Evolutionary conservation across 495 filamentous ascomycete species (phyloP), one percentile per base, ranked within the genome.

Genomic region (Hypoxylon rickii): DNA sequence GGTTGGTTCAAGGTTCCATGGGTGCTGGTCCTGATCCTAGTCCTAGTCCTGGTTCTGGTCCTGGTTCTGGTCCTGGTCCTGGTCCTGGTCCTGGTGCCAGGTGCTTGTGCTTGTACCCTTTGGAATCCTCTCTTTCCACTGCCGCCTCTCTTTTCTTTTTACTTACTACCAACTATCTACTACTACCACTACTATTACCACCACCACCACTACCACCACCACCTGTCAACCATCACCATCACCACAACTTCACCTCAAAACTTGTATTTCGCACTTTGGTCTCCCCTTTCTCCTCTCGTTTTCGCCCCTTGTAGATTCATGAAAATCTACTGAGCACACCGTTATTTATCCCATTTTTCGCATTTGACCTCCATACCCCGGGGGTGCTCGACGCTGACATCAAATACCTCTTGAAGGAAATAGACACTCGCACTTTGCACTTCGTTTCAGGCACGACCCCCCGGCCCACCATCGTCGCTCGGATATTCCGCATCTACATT

Each of bases 111-210:
- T 37, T 31, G 40, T 33, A 39, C 39, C 16, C 37, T 34, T n/a
- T 62, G 46, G 44, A 52, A 52, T 59, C 61, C 45, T 50, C 58
- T 51, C 48, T 50, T 64, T 53, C 63, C 56, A 55, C 37, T 62
- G 51, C 51, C 51, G 47, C 49, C 54, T 53, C 44, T 55, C 37
- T 50, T 36, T n/a, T 29, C 24, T 29, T 10, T 29, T 10, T 29
- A 10, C 24, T 4, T 29, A 29, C 24, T 29, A 10, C 24, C 24
- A 29, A 29, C 24, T 29, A 29, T 10, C 36, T 37, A 44, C 49
- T 55, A n/a, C n/a, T n/a, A n/a, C n/a, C n/a, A n/a, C n/a, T n/a
- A n/a, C n/a, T n/a, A n/a, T 45, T 61, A 50, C 49, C 44, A 57
- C 53, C 22, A 47, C 24, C 29, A 53, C 48, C 52, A 56, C 42